phyloP scores from a whole-genome alignment of 257 asterid species.

The Ilex aquifolium region DNA sequence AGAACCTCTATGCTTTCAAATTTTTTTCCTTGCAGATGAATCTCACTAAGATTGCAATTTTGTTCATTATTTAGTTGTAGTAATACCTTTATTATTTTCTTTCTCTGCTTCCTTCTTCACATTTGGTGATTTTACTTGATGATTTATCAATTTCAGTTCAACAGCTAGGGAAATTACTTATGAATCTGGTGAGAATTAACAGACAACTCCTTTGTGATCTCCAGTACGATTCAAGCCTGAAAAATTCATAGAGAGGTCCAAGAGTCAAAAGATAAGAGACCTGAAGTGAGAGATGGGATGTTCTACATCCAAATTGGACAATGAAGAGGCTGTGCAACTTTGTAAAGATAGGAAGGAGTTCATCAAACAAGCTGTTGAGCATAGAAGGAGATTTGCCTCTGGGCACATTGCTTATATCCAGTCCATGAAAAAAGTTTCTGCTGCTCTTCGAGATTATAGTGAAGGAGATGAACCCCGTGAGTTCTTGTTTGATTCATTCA shows the following conservation, averaged over 20 bases:
- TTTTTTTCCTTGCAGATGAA: constrained; percentile 1
- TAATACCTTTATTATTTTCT: constrained; percentile 5
- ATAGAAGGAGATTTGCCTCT: constrained; percentile 61
- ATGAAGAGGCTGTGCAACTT: constrained; percentile 84
- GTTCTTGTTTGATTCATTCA: constrained; percentile 49
- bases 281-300: constrained; percentile 70
- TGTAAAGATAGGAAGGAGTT: constrained; percentile 87
- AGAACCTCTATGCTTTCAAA: not conserved
- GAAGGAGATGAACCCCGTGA: constrained; percentile 86
- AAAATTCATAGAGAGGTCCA: constrained; percentile 31
- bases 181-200: constrained; percentile 44
- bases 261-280: constrained; percentile 6
- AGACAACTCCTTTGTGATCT: constrained; percentile 29
- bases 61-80: constrained; percentile 5
- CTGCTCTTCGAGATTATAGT: constrained; percentile 76
- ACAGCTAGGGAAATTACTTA: constrained; percentile 22
- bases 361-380: constrained; percentile 86
- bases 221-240: constrained; percentile 44
- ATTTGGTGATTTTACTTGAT: constrained; percentile 16
- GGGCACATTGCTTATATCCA: constrained; percentile 84
- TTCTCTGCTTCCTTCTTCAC: constrained; percentile 13
- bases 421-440: constrained; percentile 80
- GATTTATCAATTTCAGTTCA: constrained; percentile 6
- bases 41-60: not conserved
- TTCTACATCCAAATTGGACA: constrained; percentile 83